Conservation (phyloP, 2,329 filamentous ascomycete genomes). For the Elsinoe australis region DNA sequence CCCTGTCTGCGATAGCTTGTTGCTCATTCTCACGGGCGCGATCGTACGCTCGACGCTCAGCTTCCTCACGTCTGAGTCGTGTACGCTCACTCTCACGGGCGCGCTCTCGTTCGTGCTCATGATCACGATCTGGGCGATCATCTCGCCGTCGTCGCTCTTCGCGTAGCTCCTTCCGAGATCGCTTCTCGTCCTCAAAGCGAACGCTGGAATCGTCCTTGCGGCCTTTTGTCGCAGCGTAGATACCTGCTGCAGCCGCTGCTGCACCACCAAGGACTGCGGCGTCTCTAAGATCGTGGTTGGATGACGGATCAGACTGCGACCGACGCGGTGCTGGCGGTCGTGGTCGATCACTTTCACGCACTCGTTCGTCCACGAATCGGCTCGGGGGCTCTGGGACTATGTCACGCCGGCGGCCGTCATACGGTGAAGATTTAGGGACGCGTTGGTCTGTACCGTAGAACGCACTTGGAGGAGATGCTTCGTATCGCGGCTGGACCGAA, state of each 20-base stretch:
- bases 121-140: slow-evolving; percentile 23
- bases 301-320: slow-evolving; percentile 20
- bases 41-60: slow-evolving; percentile 19
- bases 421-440: too few species aligned
- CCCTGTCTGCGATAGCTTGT: slow-evolving; percentile 10
- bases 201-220: slow-evolving; percentile 39
- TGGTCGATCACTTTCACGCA: neutral
- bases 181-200: slow-evolving; percentile 52
- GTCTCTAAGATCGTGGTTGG: slow-evolving; percentile 27
- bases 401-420: too few species aligned
- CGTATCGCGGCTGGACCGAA: slow-evolving; percentile 28
- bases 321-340: neutral
- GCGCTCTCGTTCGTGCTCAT: slow-evolving; percentile 23
- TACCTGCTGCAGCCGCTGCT: slow-evolving; percentile 32
- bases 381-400: too few species aligned
- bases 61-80: slow-evolving; percentile 16
- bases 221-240: slow-evolving; percentile 26
- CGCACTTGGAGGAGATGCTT: too few species aligned
- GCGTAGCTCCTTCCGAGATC: slow-evolving; percentile 42
- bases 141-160: slow-evolving; percentile 26
- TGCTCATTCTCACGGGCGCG: slow-evolving; percentile 10
- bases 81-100: slow-evolving; percentile 23
- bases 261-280: slow-evolving; percentile 39
- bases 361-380: too few species aligned
- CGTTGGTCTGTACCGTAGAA: too few species aligned